Percentiles rank a stretch among this genome's conserved stretches.
phyloP scores from a whole-genome alignment of 495 filamentous ascomycete genomes.

The Xylaria palmicola region DNA sequence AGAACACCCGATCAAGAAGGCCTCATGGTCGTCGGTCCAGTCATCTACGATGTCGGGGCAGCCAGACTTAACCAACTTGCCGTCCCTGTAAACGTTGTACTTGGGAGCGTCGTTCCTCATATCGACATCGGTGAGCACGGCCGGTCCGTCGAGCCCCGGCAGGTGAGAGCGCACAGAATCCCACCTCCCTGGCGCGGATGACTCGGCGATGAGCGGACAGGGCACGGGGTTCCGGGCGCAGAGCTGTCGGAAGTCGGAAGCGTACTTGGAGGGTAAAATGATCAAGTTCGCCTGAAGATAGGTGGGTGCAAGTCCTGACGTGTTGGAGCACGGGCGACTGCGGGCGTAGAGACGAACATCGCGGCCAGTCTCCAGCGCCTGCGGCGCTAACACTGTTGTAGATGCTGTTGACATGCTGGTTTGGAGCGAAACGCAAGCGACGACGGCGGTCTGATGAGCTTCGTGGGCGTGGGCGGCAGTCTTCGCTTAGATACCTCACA shows the following conservation, averaged over 20 bases:
- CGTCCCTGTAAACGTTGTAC: conserved; percentile 52
- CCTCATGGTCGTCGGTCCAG: conserved; percentile 52
- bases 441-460: not conserved
- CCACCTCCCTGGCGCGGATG: conserved; percentile 23
- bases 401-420: conserved; percentile 2
- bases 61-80: conserved; percentile 21
- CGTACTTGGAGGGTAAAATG: conserved; percentile 51
- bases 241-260: conserved; percentile 50
- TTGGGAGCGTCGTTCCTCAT: conserved; percentile 52
- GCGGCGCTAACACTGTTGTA: not conserved
- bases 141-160: conserved; percentile 17
- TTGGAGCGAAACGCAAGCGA: not conserved
- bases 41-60: conserved; percentile 39
- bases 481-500: not conserved
- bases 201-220: conserved; percentile 54
- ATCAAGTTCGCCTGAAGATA: conserved; percentile 60
- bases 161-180: conserved; percentile 27
- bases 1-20: conserved; percentile 58
- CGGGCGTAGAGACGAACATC: conserved; percentile 47
- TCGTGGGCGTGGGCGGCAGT: not conserved
- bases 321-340: conserved; percentile 38
- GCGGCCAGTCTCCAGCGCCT: conserved; percentile 25
- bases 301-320: conserved; percentile 50
- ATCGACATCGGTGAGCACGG: conserved; percentile 41
- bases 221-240: conserved; percentile 58